phyloP scores from a whole-genome alignment of 75 land plant genomes.

The Ceratopteris richardii region DNA sequence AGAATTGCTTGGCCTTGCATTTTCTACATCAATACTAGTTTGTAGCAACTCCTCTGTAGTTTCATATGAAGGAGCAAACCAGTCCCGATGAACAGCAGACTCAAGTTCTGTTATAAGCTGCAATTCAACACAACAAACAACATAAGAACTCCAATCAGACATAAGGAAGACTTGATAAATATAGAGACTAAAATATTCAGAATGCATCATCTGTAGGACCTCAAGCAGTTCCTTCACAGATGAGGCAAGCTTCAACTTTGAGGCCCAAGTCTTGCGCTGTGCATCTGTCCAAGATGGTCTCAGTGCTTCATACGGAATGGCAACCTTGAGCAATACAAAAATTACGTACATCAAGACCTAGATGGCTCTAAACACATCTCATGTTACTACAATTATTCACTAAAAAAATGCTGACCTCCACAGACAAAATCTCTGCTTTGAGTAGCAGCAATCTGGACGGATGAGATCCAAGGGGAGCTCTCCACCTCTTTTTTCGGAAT shows the following conservation, averaged over 20 bases:
- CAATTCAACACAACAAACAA: neutral
- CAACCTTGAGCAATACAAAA: conserved; percentile 13
- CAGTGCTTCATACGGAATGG: conserved; percentile 27
- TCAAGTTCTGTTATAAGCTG: conserved; percentile 26
- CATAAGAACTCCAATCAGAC: neutral
- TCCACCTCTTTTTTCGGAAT: conserved; percentile 5
- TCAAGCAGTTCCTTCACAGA: conserved; percentile 20
- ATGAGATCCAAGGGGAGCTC: conserved; percentile 8
- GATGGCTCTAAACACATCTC: too few species aligned
- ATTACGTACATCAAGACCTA: neutral
- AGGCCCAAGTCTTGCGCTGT: conserved; percentile 25
- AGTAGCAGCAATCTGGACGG: conserved; percentile 30
- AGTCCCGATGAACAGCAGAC: conserved; percentile 18
- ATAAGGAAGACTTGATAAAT: neutral
- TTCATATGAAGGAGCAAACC: conserved; percentile 33
- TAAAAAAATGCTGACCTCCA: conserved; percentile 20
- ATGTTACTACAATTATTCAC: too few species aligned
- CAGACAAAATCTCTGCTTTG: conserved; percentile 15
- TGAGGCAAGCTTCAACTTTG: conserved; percentile 20
- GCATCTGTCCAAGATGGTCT: conserved; percentile 21
- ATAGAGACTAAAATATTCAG: neutral
- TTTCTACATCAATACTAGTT: neutral
- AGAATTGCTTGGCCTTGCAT: neutral
- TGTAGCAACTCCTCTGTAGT: conserved; percentile 25
- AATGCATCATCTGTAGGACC: conserved; percentile 8